Percentiles rank a stretch among this genome's conserved stretches.
Conservation (phyloP, 352 stramenopile species). For the Achlya hypogyna region DNA sequence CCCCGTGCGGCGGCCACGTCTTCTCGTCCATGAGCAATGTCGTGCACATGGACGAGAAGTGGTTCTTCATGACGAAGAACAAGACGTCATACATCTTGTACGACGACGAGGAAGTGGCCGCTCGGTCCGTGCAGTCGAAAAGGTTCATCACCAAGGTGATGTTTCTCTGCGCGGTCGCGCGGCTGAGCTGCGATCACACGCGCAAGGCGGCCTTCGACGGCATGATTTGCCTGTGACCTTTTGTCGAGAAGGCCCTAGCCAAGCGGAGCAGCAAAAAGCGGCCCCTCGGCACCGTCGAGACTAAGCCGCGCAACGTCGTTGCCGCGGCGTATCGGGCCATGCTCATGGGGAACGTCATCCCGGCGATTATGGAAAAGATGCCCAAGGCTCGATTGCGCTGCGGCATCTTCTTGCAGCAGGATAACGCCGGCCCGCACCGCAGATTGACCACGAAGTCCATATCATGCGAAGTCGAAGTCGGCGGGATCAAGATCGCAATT, state of each 20-base stretch:
- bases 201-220: not conserved
- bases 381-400: too few relatives aligned
- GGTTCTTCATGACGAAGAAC: conserved; percentile 1
- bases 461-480: too few relatives aligned
- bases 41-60: conserved; percentile 3
- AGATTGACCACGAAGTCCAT: too few relatives aligned
- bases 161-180: not conserved
- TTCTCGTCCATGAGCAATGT: not conserved
- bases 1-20: not conserved
- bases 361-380: too few relatives aligned
- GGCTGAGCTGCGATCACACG: not conserved
- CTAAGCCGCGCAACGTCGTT: too few relatives aligned
- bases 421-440: too few relatives aligned
- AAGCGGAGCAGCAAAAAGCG: conserved; percentile 1
- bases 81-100: not conserved
- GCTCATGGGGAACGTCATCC: too few relatives aligned
- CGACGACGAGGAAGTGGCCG: not conserved
- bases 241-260: not conserved
- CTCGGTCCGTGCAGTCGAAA: not conserved
- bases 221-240: not conserved
- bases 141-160: conserved; percentile 8
- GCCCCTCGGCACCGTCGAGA: too few relatives aligned
- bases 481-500: too few relatives aligned
- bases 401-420: too few relatives aligned
- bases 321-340: too few relatives aligned